A percentile compares a stretch with the other conserved stretches of the same genome.
These are phyloP conservation scores for Amauroascus verrucosus DNA, from an alignment of 2,329 filamentous ascomycete genomes.

Conservation along the genomic window DNA sequence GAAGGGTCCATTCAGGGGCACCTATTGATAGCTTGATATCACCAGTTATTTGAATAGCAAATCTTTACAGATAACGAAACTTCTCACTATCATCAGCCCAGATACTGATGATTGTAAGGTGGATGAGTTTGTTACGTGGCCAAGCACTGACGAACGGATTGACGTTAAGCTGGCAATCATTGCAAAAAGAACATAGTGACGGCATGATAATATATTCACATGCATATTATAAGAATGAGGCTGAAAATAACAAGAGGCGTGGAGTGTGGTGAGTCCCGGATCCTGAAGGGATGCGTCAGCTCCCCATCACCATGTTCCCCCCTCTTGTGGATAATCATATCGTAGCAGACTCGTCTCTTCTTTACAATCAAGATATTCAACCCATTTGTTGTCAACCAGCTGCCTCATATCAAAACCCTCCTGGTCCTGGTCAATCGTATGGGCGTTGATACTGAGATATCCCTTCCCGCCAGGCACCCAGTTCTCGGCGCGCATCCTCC, in stretches of 20 bases:
- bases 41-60: too few relatives aligned
- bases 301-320: conserved; percentile 12
- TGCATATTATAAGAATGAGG: background rate
- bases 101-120: too few relatives aligned
- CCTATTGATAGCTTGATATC: too few relatives aligned
- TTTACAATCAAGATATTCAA: conserved; percentile 11
- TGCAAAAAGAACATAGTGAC: too few relatives aligned
- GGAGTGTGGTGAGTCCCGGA: background rate
- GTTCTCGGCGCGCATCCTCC: conserved; percentile 9
- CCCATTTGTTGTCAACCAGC: conserved; percentile 14
- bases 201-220: too few relatives aligned
- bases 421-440: conserved; percentile 14
- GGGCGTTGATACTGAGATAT: conserved; percentile 13
- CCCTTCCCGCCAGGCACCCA: background rate
- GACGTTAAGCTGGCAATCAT: too few relatives aligned
- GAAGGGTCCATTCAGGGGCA: too few relatives aligned
- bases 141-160: too few relatives aligned
- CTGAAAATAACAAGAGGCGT: background rate
- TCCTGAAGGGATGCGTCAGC: background rate
- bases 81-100: too few relatives aligned
- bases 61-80: too few relatives aligned
- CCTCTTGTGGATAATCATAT: conserved; percentile 10
- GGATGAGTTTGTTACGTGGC: too few relatives aligned
- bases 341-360: conserved; percentile 4
- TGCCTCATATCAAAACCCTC: conserved; percentile 14